Base-by-base conservation (phyloP, 192 early-diverging fungal genomes). In the Kickxella alabastrina region DNA sequence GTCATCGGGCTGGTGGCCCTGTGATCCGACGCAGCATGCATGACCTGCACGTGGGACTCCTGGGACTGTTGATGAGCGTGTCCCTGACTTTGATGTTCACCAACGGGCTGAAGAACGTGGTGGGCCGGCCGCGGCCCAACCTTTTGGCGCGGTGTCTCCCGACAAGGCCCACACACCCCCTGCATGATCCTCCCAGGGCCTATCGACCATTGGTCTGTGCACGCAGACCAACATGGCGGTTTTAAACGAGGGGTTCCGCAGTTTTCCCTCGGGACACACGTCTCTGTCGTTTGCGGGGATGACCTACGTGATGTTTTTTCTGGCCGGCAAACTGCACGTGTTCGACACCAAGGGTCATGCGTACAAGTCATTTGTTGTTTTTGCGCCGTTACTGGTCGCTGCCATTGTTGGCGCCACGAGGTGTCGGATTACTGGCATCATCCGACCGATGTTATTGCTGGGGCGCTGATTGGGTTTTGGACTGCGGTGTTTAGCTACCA, bases 201-300 rank as follows among this genome's bases (percentile, higher is more conserved):
- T 90, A 24, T 82, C 82, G 7, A 81, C 78, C 23, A 75, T 73
- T 4, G 59, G 43, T 13, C 80, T 90, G 39, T 90, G 88, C 59
- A 84, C 82, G 10, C 75, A 77, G 38, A 56, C 65, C 15, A 55
- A 77, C 28, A 47, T 65, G 13, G 59, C 59, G 12, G 27, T 84
- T 0, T 62, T 95, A 43, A 58, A 57, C 42, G 89, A 93, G 54
- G 92, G 89, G 0, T 85, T 91, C 56, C 86, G 85, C 67, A 86
- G 83, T 54, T 97, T 94, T 48, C 87, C 87, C 1, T 88, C 86
- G 7, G 94, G 94, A 3, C 94, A 97, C 63, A 81, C 94, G 1
- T 87, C 86, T 21, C 82, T 85, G 48, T 74, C 82, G 5, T 87
- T 87, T 72, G 85, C 82, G 4, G 88, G 88, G 1, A 52, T 90